Evolutionary conservation across 768 basidiomycete species (phyloP).

Genomic region (Hirschioporus abietinus): DNA sequence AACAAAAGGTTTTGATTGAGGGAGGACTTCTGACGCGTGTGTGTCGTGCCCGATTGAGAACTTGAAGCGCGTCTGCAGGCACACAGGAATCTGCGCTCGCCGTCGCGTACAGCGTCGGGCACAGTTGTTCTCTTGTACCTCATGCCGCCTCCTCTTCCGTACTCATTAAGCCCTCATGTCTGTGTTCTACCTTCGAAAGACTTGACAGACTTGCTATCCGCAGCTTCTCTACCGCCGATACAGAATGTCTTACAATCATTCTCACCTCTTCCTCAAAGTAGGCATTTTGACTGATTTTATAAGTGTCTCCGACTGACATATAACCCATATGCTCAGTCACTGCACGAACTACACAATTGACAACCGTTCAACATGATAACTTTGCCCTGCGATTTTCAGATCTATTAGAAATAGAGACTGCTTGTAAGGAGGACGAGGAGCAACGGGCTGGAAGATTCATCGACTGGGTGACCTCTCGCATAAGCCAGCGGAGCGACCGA

Average conservation of each 20-base stretch:
- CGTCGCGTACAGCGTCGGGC: too few relatives aligned
- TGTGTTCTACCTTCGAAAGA: conserved; percentile 70
- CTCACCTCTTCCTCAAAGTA: conserved; percentile 78
- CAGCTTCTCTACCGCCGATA: conserved; percentile 60
- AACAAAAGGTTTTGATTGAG: too few relatives aligned
- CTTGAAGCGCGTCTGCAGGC: background rate
- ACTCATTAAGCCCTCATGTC: conserved; percentile 78
- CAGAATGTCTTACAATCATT: conserved; percentile 78
- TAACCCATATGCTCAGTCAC: conserved; percentile 46
- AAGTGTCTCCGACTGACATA: background rate
- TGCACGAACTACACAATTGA: conserved; percentile 69
- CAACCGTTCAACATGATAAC: conserved; percentile 63
- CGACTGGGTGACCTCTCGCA: conserved; percentile 80
- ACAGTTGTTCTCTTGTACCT: background rate
- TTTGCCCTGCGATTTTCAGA: conserved; percentile 80
- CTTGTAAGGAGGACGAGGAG: conserved; percentile 75
- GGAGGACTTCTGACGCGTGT: background rate
- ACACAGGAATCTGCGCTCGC: background rate
- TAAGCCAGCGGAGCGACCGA: conserved; percentile 51
- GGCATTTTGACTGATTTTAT: conserved; percentile 13
- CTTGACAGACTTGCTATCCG: conserved; percentile 52
- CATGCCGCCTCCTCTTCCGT: conserved; percentile 55
- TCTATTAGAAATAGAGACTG: conserved; percentile 62
- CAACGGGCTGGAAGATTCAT: conserved; percentile 72
- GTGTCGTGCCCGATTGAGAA: background rate